These are phyloP conservation scores for Aspergillus leporis DNA, from an alignment of 495 filamentous ascomycete genomes.

Conservation along the genomic window DNA sequence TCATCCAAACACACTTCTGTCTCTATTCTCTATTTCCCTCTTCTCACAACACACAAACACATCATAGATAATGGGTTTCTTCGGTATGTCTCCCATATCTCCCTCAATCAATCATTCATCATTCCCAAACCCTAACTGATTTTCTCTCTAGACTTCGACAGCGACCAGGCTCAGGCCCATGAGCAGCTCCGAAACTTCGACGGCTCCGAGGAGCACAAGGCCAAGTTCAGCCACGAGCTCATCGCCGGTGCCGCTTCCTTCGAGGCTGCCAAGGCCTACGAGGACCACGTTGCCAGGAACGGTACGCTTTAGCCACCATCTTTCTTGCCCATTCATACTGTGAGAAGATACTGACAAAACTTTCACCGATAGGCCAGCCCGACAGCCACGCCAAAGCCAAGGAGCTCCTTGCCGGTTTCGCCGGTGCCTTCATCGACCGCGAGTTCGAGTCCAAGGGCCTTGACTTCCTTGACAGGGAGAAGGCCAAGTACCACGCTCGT, in stretches of 20 bases:
- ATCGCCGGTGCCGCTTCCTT: constrained; percentile 71
- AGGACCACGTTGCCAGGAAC: constrained; percentile 62
- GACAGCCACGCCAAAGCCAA: constrained; percentile 68
- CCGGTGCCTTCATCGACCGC: constrained; percentile 71
- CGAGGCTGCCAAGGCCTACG: constrained; percentile 72
- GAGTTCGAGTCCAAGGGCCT: constrained; percentile 72
- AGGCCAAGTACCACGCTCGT: constrained; percentile 63
- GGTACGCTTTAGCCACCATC: constrained; percentile 39
- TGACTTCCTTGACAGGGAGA: constrained; percentile 66
- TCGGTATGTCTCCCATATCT: constrained; percentile 11
- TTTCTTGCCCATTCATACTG: neutral
- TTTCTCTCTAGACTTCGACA: constrained; percentile 22
- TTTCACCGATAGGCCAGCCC: constrained; percentile 53
- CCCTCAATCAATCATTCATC: neutral
- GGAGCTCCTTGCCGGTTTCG: constrained; percentile 67
- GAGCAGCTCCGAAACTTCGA: constrained; percentile 47
- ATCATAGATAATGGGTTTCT: constrained; percentile 22
- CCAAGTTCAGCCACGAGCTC: constrained; percentile 64
- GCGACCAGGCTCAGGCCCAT: constrained; percentile 40
- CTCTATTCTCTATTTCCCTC: no score
- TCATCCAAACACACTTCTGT: neutral
- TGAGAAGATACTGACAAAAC: neutral
- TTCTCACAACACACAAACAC: neutral
- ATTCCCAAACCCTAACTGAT: neutral
- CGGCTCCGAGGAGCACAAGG: constrained; percentile 43